A percentile compares a stretch with the other conserved stretches of the same genome.
Conservation (phyloP, 2,329 filamentous ascomycete species). For the Fusarium buxicola region DNA sequence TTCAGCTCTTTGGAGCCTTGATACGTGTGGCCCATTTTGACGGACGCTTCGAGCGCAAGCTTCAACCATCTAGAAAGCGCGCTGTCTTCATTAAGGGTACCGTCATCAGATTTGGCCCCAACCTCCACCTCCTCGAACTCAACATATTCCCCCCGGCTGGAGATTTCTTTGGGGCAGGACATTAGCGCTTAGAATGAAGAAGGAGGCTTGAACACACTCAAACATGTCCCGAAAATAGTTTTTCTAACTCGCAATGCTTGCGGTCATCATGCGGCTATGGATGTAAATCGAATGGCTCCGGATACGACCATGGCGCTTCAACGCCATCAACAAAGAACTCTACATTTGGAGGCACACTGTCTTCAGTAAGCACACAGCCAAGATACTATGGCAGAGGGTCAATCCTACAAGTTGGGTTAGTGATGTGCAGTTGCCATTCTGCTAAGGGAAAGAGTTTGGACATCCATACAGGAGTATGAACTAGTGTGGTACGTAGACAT, state of each 20-base stretch:
- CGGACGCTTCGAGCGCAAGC: slow-evolving; percentile 1
- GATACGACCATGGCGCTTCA: not conserved
- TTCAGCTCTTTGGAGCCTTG: slow-evolving; percentile 11
- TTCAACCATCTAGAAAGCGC: slow-evolving; percentile 1
- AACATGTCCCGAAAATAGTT: slow-evolving; percentile 15
- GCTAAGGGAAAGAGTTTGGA: no score
- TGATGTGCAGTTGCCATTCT: no score
- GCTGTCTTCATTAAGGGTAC: not conserved
- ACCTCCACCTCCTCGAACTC: slow-evolving; percentile 17
- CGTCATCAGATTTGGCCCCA: not conserved
- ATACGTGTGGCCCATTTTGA: not conserved
- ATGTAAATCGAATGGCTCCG: not conserved
- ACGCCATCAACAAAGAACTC: slow-evolving; percentile 6
- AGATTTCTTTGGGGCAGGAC: not conserved
- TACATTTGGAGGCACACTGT: not conserved
- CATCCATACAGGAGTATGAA: no score
- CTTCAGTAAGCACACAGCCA: not conserved
- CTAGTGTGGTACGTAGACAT: no score
- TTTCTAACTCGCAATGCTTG: not conserved
- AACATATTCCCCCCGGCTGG: not conserved
- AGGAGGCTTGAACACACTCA: not conserved
- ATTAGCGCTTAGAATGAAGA: fast-evolving
- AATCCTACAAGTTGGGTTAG: slow-evolving; percentile 5
- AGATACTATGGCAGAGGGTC: fast-evolving
- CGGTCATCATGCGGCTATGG: slow-evolving; percentile 9